These are phyloP conservation scores for Dianthus caryophyllus DNA, from an alignment of 148 eudicot species.

Conservation along the genomic window DNA sequence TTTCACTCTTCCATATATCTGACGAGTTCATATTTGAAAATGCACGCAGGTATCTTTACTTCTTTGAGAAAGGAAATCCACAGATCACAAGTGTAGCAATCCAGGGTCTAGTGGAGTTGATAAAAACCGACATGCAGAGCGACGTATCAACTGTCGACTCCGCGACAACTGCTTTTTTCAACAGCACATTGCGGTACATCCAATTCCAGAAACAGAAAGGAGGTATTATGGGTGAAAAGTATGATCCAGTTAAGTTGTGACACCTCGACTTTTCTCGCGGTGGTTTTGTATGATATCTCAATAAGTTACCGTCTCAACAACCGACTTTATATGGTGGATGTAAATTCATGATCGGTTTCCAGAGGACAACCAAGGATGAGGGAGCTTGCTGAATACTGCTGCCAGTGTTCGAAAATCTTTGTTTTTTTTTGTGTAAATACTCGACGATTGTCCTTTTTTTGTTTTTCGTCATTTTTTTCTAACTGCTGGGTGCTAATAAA, in stretches of 20 bases:
- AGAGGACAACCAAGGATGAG: neutral
- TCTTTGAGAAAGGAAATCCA: constrained; percentile 84
- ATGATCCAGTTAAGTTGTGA: constrained; percentile 60
- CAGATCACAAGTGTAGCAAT: constrained; percentile 67
- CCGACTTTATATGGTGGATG: neutral
- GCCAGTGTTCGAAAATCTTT: neutral
- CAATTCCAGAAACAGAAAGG: constrained; percentile 98
- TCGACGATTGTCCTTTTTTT: neutral
- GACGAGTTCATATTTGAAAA: constrained; percentile 2
- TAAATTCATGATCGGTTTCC: neutral
- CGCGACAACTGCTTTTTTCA: constrained; percentile 67
- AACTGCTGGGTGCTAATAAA: neutral
- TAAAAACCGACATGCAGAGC: constrained; percentile 81
- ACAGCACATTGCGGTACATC: constrained; percentile 76
- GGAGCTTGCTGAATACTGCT: constrained; percentile 6
- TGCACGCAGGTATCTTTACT: constrained; percentile 73
- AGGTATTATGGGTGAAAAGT: constrained; percentile 87
- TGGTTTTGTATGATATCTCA: constrained; percentile 1
- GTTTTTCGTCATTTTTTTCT: neutral
- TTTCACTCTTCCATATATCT: neutral
- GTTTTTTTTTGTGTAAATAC: constrained; percentile 11
- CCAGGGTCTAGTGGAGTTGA: constrained; percentile 78
- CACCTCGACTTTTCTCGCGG: neutral
- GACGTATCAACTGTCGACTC: constrained; percentile 48
- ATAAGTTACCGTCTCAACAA: constrained; percentile 1